Conservation (phyloP, 208 protist genomes). For the Crithidia brevicula region DNA sequence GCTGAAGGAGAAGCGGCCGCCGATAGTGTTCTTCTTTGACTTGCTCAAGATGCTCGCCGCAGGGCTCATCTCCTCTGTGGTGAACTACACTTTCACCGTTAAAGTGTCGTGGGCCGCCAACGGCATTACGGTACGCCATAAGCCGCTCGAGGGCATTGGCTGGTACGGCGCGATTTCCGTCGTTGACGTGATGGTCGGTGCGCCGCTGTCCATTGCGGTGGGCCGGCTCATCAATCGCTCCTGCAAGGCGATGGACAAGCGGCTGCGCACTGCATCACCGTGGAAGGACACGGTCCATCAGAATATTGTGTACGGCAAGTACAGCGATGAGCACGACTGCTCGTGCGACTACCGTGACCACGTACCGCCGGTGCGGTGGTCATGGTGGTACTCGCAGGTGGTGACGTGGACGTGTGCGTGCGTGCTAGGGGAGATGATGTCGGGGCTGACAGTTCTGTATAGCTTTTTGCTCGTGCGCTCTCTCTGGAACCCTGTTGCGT, state of each 20-base stretch:
- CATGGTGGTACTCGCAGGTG: conserved; percentile 52
- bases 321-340: conserved; percentile 38
- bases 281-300: conserved; percentile 31
- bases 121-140: conserved; percentile 31
- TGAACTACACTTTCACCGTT: conserved; percentile 47
- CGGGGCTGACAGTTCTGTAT: conserved; percentile 32
- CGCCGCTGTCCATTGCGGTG: conserved; percentile 36
- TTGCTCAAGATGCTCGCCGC: conserved; percentile 46
- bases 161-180: conserved; percentile 54
- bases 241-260: conserved; percentile 11
- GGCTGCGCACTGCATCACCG: conserved; percentile 1
- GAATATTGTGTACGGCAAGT: conserved; percentile 43
- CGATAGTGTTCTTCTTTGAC: conserved; percentile 42
- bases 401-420: conserved; percentile 46
- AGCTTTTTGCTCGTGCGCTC: conserved; percentile 35
- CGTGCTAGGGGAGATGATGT: conserved; percentile 39
- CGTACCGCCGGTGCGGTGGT: conserved; percentile 28
- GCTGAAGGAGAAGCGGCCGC: conserved; percentile 36
- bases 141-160: conserved; percentile 50
- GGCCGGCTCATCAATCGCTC: conserved; percentile 33
- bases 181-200: conserved; percentile 40
- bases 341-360: conserved; percentile 21
- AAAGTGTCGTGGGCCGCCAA: conserved; percentile 33
- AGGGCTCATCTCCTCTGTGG: conserved; percentile 22
- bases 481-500: conserved; percentile 43